Conservation (phyloP, 257 asterid species). For the Fraxinus cuspidata region DNA sequence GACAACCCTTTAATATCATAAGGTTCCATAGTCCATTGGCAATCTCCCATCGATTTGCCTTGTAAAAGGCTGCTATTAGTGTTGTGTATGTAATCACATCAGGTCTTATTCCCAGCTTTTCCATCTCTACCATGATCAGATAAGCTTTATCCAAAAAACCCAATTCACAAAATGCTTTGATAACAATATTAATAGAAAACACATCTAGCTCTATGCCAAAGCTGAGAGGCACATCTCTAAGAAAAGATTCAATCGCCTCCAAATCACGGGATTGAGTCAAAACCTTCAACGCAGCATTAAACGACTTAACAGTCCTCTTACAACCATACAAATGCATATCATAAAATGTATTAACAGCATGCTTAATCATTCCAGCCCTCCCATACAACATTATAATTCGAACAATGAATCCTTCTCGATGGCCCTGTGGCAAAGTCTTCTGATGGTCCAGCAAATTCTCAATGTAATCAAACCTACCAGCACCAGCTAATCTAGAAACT, state of each 20-base stretch:
- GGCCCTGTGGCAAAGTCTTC: constrained; percentile 80
- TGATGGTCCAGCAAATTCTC: constrained; percentile 80
- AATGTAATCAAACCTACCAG: constrained; percentile 66
- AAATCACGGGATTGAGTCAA: constrained; percentile 60
- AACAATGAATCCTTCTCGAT: constrained; percentile 79
- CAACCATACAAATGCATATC: constrained; percentile 79
- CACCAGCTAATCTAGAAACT: constrained; percentile 77
- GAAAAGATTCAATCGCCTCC: constrained; percentile 52
- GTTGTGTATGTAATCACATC: constrained; percentile 81
- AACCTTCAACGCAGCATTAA: constrained; percentile 76
- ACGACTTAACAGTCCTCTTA: constrained; percentile 69
- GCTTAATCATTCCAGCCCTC: constrained; percentile 63
- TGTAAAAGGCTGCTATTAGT: constrained; percentile 74
- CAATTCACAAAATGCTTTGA: constrained; percentile 72
- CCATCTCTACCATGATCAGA: constrained; percentile 62
- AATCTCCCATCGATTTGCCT: constrained; percentile 45
- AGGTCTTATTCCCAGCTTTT: constrained; percentile 54
- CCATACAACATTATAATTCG: constrained; percentile 79
- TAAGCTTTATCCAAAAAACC: constrained; percentile 57
- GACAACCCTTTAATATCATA: constrained; percentile 68
- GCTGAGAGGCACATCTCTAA: constrained; percentile 46
- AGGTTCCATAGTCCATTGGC: constrained; percentile 81
- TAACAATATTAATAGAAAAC: constrained; percentile 58
- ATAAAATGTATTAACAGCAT: constrained; percentile 66
- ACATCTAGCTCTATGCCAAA: constrained; percentile 54